Evolutionary conservation across 164 flowering plant genomes (phyloP).

Genomic region (Nymphaea thermarum): DNA sequence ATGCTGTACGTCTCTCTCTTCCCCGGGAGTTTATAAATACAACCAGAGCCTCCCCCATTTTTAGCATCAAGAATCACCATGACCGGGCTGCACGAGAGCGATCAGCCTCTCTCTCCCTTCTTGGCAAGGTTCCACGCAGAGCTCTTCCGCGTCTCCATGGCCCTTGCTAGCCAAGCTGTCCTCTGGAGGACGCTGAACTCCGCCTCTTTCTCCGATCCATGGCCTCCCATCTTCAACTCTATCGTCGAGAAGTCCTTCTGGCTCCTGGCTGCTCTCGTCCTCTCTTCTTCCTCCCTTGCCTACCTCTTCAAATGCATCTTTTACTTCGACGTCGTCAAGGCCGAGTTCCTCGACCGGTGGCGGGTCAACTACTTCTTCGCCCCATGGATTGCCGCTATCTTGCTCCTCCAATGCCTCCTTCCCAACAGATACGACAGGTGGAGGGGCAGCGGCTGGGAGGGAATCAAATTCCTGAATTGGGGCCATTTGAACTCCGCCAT

Average conservation of each 20-base stretch:
- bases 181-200: conserved; percentile 26
- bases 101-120: neutral
- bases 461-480: neutral
- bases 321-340: conserved; percentile 14
- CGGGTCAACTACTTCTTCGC: conserved; percentile 23
- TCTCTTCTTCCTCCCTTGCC: conserved; percentile 17
- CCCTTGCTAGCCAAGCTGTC: conserved; percentile 24
- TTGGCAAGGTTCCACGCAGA: conserved; percentile 29
- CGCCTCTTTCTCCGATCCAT: conserved; percentile 4
- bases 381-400: conserved; percentile 20
- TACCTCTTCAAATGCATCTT: conserved; percentile 13
- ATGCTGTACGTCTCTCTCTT: too few species aligned
- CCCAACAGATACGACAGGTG: neutral
- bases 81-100: neutral
- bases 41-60: neutral
- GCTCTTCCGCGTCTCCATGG: conserved; percentile 26
- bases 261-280: conserved; percentile 15
- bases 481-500: conserved; percentile 1
- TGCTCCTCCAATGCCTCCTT: conserved; percentile 15
- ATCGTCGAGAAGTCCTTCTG: conserved; percentile 15
- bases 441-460: neutral
- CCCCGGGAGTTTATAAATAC: too few species aligned
- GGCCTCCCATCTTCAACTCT: conserved; percentile 6
- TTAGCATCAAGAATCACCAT: neutral
- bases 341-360: conserved; percentile 17